Base-by-base conservation (phyloP, 805 yeast genomes). In the Yarrowia porcina region DNA sequence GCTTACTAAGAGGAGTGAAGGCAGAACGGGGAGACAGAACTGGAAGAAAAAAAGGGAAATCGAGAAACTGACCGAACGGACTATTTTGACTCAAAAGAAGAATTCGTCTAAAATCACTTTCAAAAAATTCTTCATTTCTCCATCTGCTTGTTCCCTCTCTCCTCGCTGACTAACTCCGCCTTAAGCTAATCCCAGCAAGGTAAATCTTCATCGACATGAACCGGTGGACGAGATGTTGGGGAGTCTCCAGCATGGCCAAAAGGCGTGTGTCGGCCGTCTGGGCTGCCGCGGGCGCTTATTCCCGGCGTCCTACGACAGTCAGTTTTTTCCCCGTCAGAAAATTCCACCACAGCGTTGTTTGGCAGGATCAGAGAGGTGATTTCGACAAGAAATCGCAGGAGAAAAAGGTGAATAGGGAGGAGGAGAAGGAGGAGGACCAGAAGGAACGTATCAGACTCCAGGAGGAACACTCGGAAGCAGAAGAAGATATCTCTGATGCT, bases 121-220 rank as follows among this genome's bases (percentile, higher is more conserved):
- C n/a, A n/a, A n/a, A n/a, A n/a, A n/a, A n/a, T n/a, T n/a, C n/a
- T n/a, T n/a, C n/a, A n/a, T n/a, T n/a, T n/a, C n/a, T n/a, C n/a
- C n/a, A n/a, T n/a, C n/a, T n/a, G n/a, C n/a, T n/a, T n/a, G n/a
- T n/a, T n/a, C n/a, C n/a, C n/a, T n/a, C n/a, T n/a, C n/a, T n/a
- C n/a, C n/a, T n/a, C n/a, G n/a, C n/a, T n/a, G n/a, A n/a, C n/a
- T n/a, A n/a, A n/a, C n/a, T n/a, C n/a, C n/a, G n/a, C n/a, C n/a
- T n/a, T n/a, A n/a, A n/a, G n/a, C n/a, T n/a, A n/a, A n/a, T 28
- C 36, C 52, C 52, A 45, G 52, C 52, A 45, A 45, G 36, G 25
- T 45, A 49, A 27, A 45, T 45, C 52, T 45, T 45, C 52, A 45
- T 45, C 52, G 56, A 49, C 56, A 49, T 49, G 56, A 49, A 32